Base-by-base conservation (phyloP, 2,329 filamentous ascomycete species). In the Cadophora luteo-olivacea region DNA sequence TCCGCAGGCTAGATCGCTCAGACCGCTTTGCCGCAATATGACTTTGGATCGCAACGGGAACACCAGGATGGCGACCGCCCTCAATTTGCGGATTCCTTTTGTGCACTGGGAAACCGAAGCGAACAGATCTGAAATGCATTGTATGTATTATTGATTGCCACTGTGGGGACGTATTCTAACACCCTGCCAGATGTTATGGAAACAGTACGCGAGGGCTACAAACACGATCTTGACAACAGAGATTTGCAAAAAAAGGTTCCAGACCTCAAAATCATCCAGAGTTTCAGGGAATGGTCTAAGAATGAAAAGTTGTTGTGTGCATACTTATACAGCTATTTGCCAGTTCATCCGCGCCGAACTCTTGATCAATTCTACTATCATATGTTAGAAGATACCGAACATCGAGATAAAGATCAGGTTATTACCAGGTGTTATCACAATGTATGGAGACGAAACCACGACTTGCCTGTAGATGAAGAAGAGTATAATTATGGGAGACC, bases 331-430 rank as follows among this genome's bases (percentile, higher is more conserved):
- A 38, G 52, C 11, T 25, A 72, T 24, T 65, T 72, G 1, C 81
- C 82, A 0, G 67, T 84, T 3, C 82, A 84, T 64, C 79, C 80
- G 0, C 77, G 82, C 0, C 73, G 83, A 0, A 84, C 82, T 6
- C 52, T 72, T n/a, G 68, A 72, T 61, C 68, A 72, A 25, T 68
- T 64, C 51, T 70, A 70, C 32, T 70, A 72, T 51, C 64, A 69
- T 25, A 68, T 64, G 33, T 52, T 70, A 19, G 52, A 69, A 61
- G 38, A 78, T 5, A 83, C 81, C 0, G 69, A 75, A 3, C 61
- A 72, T 0, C 70, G 81, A 16, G 82, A 84, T 52, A 29, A 62
- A 45, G 69, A 71, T 61, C 69, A 72, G 65, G 69, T 72, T 2
- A 66, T 70, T 11, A 64, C 69, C n/a, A 41, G 69, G 1, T 70